Evolutionary conservation across 1,284 basidiomycete species (phyloP).

Genomic region (Lentinula novae-zelandiae): DNA sequence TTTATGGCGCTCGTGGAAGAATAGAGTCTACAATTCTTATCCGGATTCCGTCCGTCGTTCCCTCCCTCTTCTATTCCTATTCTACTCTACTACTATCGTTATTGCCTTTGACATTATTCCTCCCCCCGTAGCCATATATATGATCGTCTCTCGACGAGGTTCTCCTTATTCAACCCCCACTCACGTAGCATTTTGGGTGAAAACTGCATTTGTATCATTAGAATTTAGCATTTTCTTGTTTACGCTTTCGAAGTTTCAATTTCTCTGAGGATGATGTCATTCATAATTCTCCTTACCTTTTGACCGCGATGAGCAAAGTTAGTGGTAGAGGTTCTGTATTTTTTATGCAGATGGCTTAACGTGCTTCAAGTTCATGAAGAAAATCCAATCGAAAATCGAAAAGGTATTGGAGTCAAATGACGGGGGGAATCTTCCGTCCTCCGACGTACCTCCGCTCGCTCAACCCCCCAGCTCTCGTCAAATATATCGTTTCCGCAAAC

Average conservation of each 20-base stretch:
- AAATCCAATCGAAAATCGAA: conserved; percentile 8
- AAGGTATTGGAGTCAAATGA: not conserved
- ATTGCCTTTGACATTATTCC: not conserved
- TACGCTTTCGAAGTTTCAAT: not conserved
- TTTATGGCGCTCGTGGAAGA: not conserved
- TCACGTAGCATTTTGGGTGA: not conserved
- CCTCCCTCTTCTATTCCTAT: not conserved
- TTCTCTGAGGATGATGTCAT: not conserved
- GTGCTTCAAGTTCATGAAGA: conserved; percentile 7
- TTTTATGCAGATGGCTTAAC: not conserved
- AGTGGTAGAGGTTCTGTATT: not conserved
- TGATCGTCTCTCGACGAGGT: not conserved
- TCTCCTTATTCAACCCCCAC: not conserved
- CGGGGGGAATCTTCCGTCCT: not conserved
- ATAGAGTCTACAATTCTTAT: not conserved
- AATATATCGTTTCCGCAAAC: conserved; percentile 67
- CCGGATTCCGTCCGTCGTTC: not conserved
- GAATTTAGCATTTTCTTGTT: not conserved
- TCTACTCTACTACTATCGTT: not conserved
- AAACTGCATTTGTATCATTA: not conserved
- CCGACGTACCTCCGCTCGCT: not conserved
- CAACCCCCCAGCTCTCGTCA: not conserved
- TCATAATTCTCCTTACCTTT: not conserved
- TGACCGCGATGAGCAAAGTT: conserved; percentile 4
- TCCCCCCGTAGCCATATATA: not conserved